These are phyloP conservation scores for Colletotrichum aenigma DNA, from an alignment of 2,329 filamentous ascomycete species.

Conservation along the genomic window DNA sequence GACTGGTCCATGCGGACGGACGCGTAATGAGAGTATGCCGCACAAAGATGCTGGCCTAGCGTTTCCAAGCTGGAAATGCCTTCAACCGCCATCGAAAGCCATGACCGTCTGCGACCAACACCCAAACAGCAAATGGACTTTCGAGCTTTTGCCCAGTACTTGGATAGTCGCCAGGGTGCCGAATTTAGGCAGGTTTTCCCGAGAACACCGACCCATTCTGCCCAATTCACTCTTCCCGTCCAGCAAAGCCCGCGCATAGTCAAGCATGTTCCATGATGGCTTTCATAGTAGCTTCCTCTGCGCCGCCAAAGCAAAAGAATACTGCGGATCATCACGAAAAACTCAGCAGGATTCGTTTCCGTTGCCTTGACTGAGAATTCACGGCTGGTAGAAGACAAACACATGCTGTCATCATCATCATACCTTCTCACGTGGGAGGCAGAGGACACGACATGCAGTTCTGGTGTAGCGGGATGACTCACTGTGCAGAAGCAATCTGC, in stretches of 20 bases:
- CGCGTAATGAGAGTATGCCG: conserved; percentile 68
- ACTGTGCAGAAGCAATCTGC: background rate
- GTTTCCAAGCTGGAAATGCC: background rate
- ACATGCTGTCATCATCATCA: background rate
- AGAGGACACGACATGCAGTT: background rate
- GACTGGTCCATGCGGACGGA: conserved; percentile 76
- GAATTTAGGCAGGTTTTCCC: background rate
- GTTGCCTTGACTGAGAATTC: fast-evolving
- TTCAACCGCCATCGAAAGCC: background rate
- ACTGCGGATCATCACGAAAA: background rate
- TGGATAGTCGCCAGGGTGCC: background rate
- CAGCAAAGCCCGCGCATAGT: background rate
- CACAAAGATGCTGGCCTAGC: background rate
- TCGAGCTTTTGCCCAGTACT: background rate
- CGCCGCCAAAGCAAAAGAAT: background rate
- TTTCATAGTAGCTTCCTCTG: background rate
- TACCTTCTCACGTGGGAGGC: background rate
- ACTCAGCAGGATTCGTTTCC: background rate
- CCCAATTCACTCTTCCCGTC: background rate
- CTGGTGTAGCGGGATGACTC: fast-evolving
- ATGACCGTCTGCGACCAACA: background rate
- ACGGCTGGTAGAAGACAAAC: background rate
- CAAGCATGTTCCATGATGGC: background rate
- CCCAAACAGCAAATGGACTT: background rate
- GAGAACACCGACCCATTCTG: background rate